A percentile compares a stretch with the other conserved stretches of the same genome.
Evolutionary conservation across 2,329 filamentous ascomycete species (phyloP).

Genomic region (Colletotrichum cuscutae): DNA sequence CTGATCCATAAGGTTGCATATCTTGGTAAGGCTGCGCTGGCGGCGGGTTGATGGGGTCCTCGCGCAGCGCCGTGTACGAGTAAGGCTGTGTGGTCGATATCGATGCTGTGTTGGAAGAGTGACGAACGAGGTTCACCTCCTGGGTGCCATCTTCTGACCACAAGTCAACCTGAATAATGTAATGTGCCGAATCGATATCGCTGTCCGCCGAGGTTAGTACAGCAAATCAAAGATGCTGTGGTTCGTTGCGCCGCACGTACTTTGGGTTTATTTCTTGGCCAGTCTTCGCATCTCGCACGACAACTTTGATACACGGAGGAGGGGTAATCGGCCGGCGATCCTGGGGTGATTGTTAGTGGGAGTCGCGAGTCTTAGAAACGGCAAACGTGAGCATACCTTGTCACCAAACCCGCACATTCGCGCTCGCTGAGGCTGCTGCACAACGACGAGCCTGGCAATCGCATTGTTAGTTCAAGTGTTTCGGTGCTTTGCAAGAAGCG

Average conservation of each 20-base stretch:
- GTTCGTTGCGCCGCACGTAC: conserved; percentile 58
- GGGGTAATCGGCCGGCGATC: conserved; percentile 96
- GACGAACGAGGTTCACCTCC: conserved; percentile 74
- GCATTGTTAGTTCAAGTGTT: background rate
- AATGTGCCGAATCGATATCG: conserved; percentile 65
- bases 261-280: conserved; percentile 86
- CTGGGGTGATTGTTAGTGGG: conserved; percentile 54
- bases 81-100: conserved; percentile 85
- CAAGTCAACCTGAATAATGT: conserved; percentile 73
- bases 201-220: conserved; percentile 52
- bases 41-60: conserved; percentile 9
- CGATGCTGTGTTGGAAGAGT: conserved; percentile 74
- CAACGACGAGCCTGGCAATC: conserved; percentile 73
- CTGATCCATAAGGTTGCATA: conserved; percentile 20
- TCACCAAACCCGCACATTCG: conserved; percentile 99
- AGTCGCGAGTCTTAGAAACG: background rate
- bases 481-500: background rate
- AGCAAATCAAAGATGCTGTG: background rate
- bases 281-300: conserved; percentile 79
- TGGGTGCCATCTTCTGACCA: conserved; percentile 73
- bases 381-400: conserved; percentile 68
- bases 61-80: conserved; percentile 68
- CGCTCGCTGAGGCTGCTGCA: conserved; percentile 91
- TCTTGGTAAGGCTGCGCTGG: conserved; percentile 28
- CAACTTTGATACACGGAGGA: conserved; percentile 87